Evolutionary conservation across 2,329 filamentous ascomycete genomes (phyloP).

Genomic region (Hortaea sp.): DNA sequence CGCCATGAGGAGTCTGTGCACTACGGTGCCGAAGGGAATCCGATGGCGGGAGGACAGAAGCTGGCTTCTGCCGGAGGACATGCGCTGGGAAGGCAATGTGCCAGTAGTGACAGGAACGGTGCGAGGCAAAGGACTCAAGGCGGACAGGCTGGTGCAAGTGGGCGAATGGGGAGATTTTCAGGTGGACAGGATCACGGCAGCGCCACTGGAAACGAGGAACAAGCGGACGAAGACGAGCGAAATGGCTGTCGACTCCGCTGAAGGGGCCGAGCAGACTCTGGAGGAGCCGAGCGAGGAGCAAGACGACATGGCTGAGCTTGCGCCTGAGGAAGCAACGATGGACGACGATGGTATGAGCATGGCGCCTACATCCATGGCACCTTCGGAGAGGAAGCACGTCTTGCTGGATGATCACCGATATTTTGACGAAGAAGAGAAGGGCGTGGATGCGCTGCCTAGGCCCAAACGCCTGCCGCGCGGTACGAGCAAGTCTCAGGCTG

Average conservation of each 20-base stretch:
- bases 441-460: constrained; percentile 40
- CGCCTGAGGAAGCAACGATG: constrained; percentile 79
- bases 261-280: constrained; percentile 48
- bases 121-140: constrained; percentile 76
- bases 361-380: constrained; percentile 41
- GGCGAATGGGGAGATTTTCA: constrained; percentile 93
- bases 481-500: constrained; percentile 87
- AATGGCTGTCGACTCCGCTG: constrained; percentile 57
- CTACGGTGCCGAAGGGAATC: constrained; percentile 84
- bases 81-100: constrained; percentile 55
- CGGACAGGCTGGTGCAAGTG: constrained; percentile 79
- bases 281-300: constrained; percentile 67
- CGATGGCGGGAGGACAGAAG: constrained; percentile 90
- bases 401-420: constrained; percentile 95
- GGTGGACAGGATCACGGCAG: constrained; percentile 76
- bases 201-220: constrained; percentile 51
- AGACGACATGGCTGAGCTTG: constrained; percentile 73
- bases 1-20: constrained; percentile 82
- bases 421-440: constrained; percentile 76
- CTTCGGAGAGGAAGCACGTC: constrained; percentile 61
- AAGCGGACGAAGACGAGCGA: constrained; percentile 42
- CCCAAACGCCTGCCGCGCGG: constrained; percentile 77
- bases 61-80: constrained; percentile 84
- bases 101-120: constrained; percentile 65
- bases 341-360: constrained; percentile 47